Percentiles rank a stretch among this genome's conserved stretches.
phyloP scores from a whole-genome alignment of 768 basidiomycete species.

The Tricholoma matsutake region DNA sequence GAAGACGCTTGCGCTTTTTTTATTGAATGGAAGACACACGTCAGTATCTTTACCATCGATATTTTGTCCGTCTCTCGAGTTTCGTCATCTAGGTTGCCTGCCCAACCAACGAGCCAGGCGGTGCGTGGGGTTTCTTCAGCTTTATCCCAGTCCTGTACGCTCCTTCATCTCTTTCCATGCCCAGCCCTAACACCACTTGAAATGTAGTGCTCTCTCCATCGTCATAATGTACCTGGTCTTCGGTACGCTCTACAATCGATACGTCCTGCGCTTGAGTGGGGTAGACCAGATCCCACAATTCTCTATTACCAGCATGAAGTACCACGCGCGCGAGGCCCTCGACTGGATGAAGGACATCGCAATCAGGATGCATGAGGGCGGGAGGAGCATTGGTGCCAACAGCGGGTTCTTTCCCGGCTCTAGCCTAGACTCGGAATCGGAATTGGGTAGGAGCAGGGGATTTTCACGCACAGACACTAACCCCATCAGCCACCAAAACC shows the following conservation, averaged over 20 bases:
- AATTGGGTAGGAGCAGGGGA: neutral
- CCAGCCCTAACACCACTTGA: neutral
- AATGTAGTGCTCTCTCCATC: slow-evolving; percentile 48
- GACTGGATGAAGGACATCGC: slow-evolving; percentile 43
- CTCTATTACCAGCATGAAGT: slow-evolving; percentile 47
- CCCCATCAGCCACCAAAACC: slow-evolving; percentile 35
- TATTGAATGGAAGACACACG: slow-evolving; percentile 82
- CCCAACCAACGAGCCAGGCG: slow-evolving; percentile 55
- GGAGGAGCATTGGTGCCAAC: slow-evolving; percentile 16
- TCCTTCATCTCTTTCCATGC: neutral
- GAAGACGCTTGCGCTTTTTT: slow-evolving; percentile 72
- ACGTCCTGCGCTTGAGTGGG: slow-evolving; percentile 67
- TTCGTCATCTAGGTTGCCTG: slow-evolving; percentile 57
- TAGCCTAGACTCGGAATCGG: neutral
- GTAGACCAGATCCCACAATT: slow-evolving; percentile 72
- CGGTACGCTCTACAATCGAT: slow-evolving; percentile 76
- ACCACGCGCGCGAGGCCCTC: slow-evolving; percentile 41
- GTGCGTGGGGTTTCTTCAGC: slow-evolving; percentile 49
- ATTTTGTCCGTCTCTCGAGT: neutral
- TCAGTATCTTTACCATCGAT: slow-evolving; percentile 31
- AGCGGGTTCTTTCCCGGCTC: slow-evolving; percentile 2
- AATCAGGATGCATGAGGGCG: slow-evolving; percentile 21
- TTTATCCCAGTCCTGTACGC: slow-evolving; percentile 61
- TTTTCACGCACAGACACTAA: slow-evolving; percentile 24
- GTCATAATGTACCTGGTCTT: slow-evolving; percentile 63